phyloP scores from a whole-genome alignment of 306 rosid genomes.

The Citrullus mucosospermus region DNA sequence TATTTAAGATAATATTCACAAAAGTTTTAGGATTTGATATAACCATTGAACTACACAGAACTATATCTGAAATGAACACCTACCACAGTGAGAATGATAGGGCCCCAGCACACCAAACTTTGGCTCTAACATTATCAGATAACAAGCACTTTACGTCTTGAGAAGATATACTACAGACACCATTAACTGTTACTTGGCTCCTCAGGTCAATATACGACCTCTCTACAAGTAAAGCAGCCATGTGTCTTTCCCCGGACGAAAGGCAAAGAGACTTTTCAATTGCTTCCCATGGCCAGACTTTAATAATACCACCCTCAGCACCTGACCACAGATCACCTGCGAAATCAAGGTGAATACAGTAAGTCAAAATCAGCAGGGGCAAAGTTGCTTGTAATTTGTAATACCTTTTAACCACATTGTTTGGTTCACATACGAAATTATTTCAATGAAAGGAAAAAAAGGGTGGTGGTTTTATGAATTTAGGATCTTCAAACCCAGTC shows the following conservation, averaged over 20 bases:
- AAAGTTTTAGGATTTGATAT: background rate
- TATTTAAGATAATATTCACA: background rate
- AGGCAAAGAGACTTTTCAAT: slow-evolving; percentile 80
- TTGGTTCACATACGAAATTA: background rate
- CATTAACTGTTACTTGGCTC: slow-evolving; percentile 79
- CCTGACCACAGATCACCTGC: slow-evolving; percentile 97
- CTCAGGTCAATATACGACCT: slow-evolving; percentile 75
- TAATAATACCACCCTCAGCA: slow-evolving; percentile 76
- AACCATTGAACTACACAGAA: background rate
- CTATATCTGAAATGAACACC: slow-evolving; percentile 7
- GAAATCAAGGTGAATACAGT: background rate
- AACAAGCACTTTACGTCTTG: slow-evolving; percentile 79
- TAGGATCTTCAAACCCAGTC: background rate
- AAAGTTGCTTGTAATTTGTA: background rate
- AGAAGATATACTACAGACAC: slow-evolving; percentile 83
- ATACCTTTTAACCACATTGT: background rate
- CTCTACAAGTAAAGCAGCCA: slow-evolving; percentile 97
- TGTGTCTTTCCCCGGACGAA: slow-evolving; percentile 78
- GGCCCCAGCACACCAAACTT: slow-evolving; percentile 74
- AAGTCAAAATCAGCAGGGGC: background rate
- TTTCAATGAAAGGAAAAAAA: background rate
- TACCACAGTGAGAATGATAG: slow-evolving; percentile 84
- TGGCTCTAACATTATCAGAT: slow-evolving; percentile 55
- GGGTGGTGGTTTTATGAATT: background rate
- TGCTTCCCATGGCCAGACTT: slow-evolving; percentile 97